These are phyloP conservation scores for Sporisorium iseilematis-ciliati DNA, from an alignment of 1,284 basidiomycete genomes.

Conservation along the genomic window DNA sequence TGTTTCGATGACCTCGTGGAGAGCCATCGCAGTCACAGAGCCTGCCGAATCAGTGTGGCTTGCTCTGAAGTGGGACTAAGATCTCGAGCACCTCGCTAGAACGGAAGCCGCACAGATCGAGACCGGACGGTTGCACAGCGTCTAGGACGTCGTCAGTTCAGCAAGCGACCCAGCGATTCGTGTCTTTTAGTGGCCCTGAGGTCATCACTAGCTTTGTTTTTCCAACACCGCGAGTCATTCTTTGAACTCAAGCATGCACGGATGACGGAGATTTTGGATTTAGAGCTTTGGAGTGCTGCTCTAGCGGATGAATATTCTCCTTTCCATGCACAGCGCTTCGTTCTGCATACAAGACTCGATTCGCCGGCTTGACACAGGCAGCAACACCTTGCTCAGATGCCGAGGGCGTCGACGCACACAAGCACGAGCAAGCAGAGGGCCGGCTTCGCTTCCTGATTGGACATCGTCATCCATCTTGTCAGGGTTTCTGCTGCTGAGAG, in stretches of 20 bases:
- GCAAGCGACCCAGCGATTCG: slow-evolving; percentile 2
- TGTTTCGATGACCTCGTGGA: not conserved
- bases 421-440: too few species aligned
- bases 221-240: not conserved
- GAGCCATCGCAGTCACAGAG: not conserved
- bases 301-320: not conserved
- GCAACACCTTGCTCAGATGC: too few species aligned
- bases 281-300: not conserved
- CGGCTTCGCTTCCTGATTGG: too few species aligned
- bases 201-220: not conserved
- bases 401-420: too few species aligned
- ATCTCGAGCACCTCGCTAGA: not conserved
- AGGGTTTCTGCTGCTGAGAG: not conserved
- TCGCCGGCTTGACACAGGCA: too few species aligned
- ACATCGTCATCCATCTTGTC: too few species aligned
- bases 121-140: not conserved
- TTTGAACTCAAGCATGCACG: not conserved
- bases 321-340: not conserved
- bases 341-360: not conserved
- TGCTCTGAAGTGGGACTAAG: not conserved
- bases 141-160: not conserved
- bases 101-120: not conserved
- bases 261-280: not conserved
- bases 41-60: not conserved
- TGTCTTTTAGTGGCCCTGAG: not conserved